phyloP scores from a whole-genome alignment of 345 rosid genomes.

The Aquilaria malaccensis region DNA sequence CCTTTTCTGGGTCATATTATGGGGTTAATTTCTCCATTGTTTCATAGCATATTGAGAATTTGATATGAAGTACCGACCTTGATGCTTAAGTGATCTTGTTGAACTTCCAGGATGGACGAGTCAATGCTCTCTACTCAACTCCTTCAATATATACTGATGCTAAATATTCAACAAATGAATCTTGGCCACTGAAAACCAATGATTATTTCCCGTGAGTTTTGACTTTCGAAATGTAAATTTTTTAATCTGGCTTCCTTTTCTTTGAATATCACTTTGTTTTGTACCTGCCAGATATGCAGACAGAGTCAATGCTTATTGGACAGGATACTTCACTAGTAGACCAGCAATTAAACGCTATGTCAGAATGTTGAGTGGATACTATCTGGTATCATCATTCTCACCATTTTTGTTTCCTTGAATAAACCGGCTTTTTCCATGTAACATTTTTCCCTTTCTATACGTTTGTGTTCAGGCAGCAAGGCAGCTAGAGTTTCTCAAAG shows the following conservation, averaged over 20 bases:
- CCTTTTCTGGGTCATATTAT: conserved; percentile 6
- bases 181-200: conserved; percentile 84
- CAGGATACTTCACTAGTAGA: conserved; percentile 93
- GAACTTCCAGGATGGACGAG: conserved; percentile 76
- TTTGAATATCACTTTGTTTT: neutral
- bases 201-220: conserved; percentile 94
- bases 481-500: conserved; percentile 83
- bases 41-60: too few relatives aligned
- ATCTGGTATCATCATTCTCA: conserved; percentile 50
- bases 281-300: conserved; percentile 79
- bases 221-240: conserved; percentile 5
- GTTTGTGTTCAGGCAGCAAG: conserved; percentile 62
- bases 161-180: conserved; percentile 58
- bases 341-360: conserved; percentile 89
- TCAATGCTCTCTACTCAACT: conserved; percentile 91
- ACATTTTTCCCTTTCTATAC: conserved; percentile 8
- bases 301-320: conserved; percentile 90
- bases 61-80: neutral
- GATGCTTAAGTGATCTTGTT: conserved; percentile 9
- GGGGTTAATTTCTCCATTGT: too few relatives aligned
- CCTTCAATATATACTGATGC: conserved; percentile 98
- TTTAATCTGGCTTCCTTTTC: conserved; percentile 6
- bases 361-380: conserved; percentile 85
- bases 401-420: conserved; percentile 7
- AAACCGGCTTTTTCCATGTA: neutral